Base-by-base conservation (phyloP, 148 eudicot genomes). In the Cornus kousa region DNA sequence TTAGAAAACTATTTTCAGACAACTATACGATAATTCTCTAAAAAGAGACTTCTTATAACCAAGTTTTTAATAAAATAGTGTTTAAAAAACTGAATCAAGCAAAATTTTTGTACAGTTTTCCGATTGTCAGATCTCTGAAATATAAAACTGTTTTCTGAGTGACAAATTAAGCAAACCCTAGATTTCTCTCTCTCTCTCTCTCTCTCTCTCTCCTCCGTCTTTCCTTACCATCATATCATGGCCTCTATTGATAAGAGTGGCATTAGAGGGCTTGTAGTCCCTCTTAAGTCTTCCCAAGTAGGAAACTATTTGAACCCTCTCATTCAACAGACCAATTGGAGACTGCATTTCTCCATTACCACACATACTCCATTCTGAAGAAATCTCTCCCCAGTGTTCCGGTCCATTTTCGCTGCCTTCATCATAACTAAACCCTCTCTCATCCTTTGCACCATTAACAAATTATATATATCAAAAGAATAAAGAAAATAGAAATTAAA, bases 181-280 rank as follows among this genome's bases (percentile, higher is more conserved):
- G 1, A 57, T 57, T 13, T 57, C 64, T 57, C 20, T 1, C 17
- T 57, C 28, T 28, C 1, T 28, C 1, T 28, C 1, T 28, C 28
- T 28, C 1, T 28, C 28, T 28, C 28, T 28, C 1, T 28, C 28
- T 28, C 28, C 28, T 28, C 28, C 28, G 28, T 28, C 0, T 62
- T 46, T 35, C 13, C 67, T 71, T 87, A 87, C 90, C 90, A 73
- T 70, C 31, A 87, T 76, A 77, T 85, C 90, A 62, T 87, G 90
- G 73, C 88, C 90, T 35, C 90, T 65, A 55, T 85, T 87, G 6
- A 72, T 7, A 16, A 87, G 83, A n/a, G 88, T 83, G 50, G 90
- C 82, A 69, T 80, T 75, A 12, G 86, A 67, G n/a, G 88, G 79
- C n/a, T 70, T 75, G 67, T 87, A 87, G 32, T 40, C 17, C 20